Evolutionary conservation across 306 rosid genomes (phyloP), one percentile per base, ranked within the genome.

Genomic region (Purshia tridentata): DNA sequence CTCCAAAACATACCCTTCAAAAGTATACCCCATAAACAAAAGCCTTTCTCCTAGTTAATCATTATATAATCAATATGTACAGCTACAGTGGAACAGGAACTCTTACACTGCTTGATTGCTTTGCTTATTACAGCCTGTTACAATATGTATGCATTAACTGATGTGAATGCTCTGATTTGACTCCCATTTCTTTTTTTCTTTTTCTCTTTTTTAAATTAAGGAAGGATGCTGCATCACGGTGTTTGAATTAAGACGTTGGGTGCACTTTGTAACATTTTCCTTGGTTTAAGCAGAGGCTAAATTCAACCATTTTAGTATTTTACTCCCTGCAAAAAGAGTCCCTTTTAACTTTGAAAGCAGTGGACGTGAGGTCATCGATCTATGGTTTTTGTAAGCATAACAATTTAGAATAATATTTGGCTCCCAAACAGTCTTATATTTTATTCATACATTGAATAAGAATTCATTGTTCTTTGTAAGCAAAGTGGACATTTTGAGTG

Each of bases 21-120:
- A 44, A 56, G 66, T 45, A 56, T 48, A 71, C 56, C 75, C 41
- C 74, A 55, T 23, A 41, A 57, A 41, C 19, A 1, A 18, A 69
- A 19, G 1, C 41, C 63, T 53, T 46, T 40, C 40, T 41, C 13
- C 73, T 39, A 9, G 23, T 35, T 51, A 40, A 69, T 53, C 73
- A 69, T 69, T 53, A 53, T 69, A 52, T 19, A 41, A 41, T 70
- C 74, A 54, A 37, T 7, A 15, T 35, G 13, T n/a, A 12, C 8
- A 4, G 19, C 55, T 70, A 19, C 44, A 55, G 74, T 9, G 35
- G 35, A 22, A 70, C 41, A 4, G 11, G 42, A 70, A 55, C 16
- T 54, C 18, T 55, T 23, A 13, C 46, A 13, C 39, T 22, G 71
- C 71, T 23, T 47, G 20, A 67, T 67, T 67, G 57, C 57, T 8